These are phyloP conservation scores for Meredithiella fracta DNA, from an alignment of 2,329 filamentous ascomycete genomes.

Conservation along the genomic window DNA sequence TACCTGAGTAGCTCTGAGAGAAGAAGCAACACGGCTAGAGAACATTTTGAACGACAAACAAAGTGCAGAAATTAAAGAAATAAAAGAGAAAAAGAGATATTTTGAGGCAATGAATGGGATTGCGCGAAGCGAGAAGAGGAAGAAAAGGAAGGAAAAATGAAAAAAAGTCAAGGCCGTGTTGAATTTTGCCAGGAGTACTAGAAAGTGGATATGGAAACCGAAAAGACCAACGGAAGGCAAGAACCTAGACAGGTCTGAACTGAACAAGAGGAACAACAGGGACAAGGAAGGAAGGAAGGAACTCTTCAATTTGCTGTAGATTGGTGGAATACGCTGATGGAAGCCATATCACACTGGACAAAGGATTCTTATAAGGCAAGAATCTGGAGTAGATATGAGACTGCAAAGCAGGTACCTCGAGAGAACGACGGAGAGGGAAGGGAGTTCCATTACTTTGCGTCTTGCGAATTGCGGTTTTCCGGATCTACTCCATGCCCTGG, in stretches of 20 bases:
- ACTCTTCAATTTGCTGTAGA: not conserved
- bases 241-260: not conserved
- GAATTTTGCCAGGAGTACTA: conserved; percentile 8
- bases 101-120: conserved; percentile 15
- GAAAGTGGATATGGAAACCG: conserved; percentile 3
- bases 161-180: conserved; percentile 7
- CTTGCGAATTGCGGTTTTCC: no score
- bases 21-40: conserved; percentile 14
- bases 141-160: conserved; percentile 8
- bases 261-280: not conserved
- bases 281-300: not conserved
- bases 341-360: no score
- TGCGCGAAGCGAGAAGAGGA: conserved; percentile 12
- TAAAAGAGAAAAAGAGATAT: conserved; percentile 8
- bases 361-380: not conserved
- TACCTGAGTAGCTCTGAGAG: conserved; percentile 12
- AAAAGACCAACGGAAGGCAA: not conserved
- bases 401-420: no score
- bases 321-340: not conserved
- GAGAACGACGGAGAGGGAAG: no score
- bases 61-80: conserved; percentile 11
- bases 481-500: no score
- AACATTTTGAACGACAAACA: conserved; percentile 13
- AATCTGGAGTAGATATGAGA: no score
- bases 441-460: no score